phyloP scores from a whole-genome alignment of 2,329 filamentous ascomycete genomes.

The Scolecobasidium constrictum region DNA sequence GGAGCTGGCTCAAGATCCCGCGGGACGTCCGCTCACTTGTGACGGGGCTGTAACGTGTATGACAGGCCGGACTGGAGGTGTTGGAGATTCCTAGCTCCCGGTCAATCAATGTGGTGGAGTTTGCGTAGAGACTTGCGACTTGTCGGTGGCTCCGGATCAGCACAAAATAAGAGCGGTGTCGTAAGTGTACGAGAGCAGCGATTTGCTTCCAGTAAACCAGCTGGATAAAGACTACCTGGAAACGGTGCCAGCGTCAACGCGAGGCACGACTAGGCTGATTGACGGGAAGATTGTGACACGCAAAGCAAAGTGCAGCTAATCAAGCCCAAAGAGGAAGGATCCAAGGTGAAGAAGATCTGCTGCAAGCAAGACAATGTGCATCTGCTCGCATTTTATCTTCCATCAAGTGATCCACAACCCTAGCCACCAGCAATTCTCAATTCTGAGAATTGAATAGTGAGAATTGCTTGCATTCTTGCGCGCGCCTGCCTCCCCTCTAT shows the following conservation, averaged over 20 bases:
- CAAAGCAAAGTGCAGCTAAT: background rate
- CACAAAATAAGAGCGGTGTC: too few relatives aligned
- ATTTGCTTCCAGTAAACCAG: slow-evolving; percentile 1
- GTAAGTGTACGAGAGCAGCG: too few relatives aligned
- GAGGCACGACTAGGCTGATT: background rate
- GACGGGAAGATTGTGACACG: background rate
- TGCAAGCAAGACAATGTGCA: background rate
- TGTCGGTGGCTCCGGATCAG: too few relatives aligned
- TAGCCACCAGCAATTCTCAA: background rate
- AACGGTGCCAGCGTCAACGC: background rate
- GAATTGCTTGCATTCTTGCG: background rate
- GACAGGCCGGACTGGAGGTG: background rate
- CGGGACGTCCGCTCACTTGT: background rate
- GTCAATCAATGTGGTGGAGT: background rate
- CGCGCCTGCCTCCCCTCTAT: background rate
- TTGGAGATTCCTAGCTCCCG: background rate
- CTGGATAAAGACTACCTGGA: background rate
- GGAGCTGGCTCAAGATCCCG: background rate
- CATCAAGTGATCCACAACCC: background rate
- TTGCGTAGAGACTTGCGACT: too few relatives aligned
- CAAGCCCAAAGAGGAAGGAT: background rate
- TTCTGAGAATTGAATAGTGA: background rate
- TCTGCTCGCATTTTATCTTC: background rate
- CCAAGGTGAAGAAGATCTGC: background rate
- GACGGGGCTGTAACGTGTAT: background rate